Evolutionary conservation across 805 yeast species (phyloP), one percentile per base, ranked within the genome.

Genomic region (Lachancea thermotolerans): DNA sequence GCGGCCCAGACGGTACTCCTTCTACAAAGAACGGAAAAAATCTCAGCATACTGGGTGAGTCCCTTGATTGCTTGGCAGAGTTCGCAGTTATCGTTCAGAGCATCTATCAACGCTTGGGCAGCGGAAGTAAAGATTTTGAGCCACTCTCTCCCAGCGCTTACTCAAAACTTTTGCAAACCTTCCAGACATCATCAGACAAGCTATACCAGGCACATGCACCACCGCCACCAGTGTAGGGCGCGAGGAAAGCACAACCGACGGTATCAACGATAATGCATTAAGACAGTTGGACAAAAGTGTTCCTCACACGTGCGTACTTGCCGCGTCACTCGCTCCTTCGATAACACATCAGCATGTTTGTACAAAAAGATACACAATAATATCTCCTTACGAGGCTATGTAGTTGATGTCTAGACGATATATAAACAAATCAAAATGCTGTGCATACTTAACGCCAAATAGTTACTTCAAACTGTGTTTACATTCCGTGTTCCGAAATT

Each of bases 1-100:
- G 63, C 15, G 54, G 56, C 2, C 53, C 52, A 14, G 57, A 54
- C 15, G 53, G 51, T 30, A 42, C 44, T 18, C 47, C 56, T 2
- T 45, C 53, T 4, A 42, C 56, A 4, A 59, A 56, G 17, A 47
- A 57, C 8, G 59, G 64, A 10, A 65, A 65, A 51, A 70, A 70
- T 45, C 50, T 66, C 38, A 68, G 72, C 45, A 68, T 70, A 31
- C 61, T 70, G 56, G 68, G 70, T 4, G 74, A 70, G 50, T 66
- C 73, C 0, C 43, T 69, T 11, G 74, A 70, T 45, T 69, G 74
- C 50, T 49, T 69, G 1, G 58, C 64, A 0, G 74, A 69, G 47
- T 47, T 70, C 7, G 49, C 66, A 1, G 60, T 50, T 5, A 49
- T 58, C 7, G 54, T 63, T 2, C 64, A 63, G 45, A 48, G 54